Base-by-base conservation (phyloP, 129 eudicot species). In the Silybum marianum region DNA sequence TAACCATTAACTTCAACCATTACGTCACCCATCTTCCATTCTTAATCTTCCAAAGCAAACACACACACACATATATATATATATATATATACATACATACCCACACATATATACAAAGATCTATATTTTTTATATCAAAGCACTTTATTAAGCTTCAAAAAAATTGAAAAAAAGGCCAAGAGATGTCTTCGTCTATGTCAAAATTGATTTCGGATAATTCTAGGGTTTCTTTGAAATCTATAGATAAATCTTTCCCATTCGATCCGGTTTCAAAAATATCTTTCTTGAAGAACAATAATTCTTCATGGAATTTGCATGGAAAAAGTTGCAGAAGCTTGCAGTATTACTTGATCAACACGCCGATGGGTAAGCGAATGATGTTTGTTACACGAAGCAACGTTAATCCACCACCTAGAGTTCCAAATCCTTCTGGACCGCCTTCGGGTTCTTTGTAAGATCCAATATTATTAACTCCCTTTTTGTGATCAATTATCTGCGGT, bases 361-460 rank as follows among this genome's bases (percentile, higher is more conserved):
- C 68, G 9, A 79, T 30, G 38, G 46, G n/a, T 68, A 24, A 23
- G 32, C 72, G 54, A 76, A 80, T 22, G 25, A 80, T 34, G 65
- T 84, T 84, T 58, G 71, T 72, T 38, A 85, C 73, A 42, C 69
- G 24, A 28, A 81, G 86, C 80, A 81, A 58, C 79, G 14, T 75
- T 78, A 83, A 42, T 71, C 79, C 82, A 19, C 75, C 76, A 42
- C 86, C 84, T 16, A 88, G 75, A 38, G 75, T 72, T 79, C 87
- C 87, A 71, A 9, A 46, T 75, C 90, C 90, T 71, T 83, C 86
- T 13, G 90, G 86, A 58, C 73, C 90, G 3, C 86, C 88, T 73
- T 69, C 88, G 6, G 80, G 81, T 36, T 78, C 87, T 40, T 77
- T 83, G 90, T 87, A 81, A 73, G 86, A 38, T 46, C 69, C 21